Percentiles rank a stretch among this genome's conserved stretches.
Evolutionary conservation across 345 rosid genomes (phyloP).

Genomic region (Brassica juncea): DNA sequence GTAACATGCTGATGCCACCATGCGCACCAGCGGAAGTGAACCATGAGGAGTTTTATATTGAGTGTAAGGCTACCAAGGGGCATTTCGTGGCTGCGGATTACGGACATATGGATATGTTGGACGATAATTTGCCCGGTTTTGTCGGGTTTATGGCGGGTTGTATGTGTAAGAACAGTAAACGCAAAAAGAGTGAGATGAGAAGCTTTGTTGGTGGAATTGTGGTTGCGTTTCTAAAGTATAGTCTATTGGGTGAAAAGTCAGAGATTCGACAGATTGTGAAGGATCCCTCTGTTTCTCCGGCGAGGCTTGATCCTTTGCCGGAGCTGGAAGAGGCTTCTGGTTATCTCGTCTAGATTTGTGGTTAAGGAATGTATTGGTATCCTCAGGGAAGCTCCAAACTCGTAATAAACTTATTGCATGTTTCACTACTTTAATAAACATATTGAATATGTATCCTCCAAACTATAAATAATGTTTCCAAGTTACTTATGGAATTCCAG

Average conservation of each 20-base stretch:
- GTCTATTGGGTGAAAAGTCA: constrained; percentile 23
- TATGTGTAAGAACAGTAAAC: constrained; percentile 32
- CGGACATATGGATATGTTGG: constrained; percentile 45
- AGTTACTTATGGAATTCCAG: not conserved
- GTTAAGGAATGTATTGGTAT: not conserved
- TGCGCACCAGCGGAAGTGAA: constrained; percentile 36
- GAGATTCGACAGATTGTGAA: constrained; percentile 29
- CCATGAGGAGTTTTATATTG: constrained; percentile 39
- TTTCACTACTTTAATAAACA: not conserved
- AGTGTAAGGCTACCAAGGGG: constrained; percentile 34
- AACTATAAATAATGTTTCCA: not conserved
- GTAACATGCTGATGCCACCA: constrained; percentile 17
- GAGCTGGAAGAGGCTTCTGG: constrained; percentile 28
- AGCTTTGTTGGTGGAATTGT: constrained; percentile 39
- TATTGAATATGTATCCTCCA: not conserved
- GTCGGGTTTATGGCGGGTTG: constrained; percentile 35
- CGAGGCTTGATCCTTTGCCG: constrained; percentile 27
- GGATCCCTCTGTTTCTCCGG: constrained; percentile 36
- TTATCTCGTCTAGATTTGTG: constrained; percentile 14
- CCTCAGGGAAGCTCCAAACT: not conserved
- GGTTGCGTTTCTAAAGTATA: constrained; percentile 34
- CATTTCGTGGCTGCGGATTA: constrained; percentile 40
- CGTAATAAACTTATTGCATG: not conserved
- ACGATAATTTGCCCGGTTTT: constrained; percentile 30
- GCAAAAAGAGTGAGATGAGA: constrained; percentile 30